Conservation (phyloP, 1,284 basidiomycete genomes). For the Butyriboletus appendiculatus region DNA sequence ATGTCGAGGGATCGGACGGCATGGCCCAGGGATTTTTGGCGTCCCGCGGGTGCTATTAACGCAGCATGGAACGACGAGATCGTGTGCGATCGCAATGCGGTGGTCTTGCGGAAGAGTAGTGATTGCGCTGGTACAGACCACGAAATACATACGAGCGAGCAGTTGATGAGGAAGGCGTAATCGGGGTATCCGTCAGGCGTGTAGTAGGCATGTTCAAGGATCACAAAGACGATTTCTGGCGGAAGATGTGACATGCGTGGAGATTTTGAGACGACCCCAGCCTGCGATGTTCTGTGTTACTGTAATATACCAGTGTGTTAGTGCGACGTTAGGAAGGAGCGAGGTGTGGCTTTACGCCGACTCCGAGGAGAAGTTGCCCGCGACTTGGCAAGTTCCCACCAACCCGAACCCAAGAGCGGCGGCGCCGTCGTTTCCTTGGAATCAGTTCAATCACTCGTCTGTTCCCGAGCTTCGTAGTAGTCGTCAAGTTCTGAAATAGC, state of each 20-base stretch:
- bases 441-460: neutral
- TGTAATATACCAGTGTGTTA: neutral
- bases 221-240: slow-evolving; percentile 44
- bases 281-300: neutral
- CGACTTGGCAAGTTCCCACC: neutral
- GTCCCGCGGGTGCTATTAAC: slow-evolving; percentile 17
- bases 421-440: neutral
- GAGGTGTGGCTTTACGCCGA: too few species aligned
- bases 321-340: neutral
- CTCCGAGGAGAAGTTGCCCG: neutral
- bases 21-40: slow-evolving; percentile 14
- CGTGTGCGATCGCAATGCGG: slow-evolving; percentile 5
- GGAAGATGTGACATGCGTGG: slow-evolving; percentile 31
- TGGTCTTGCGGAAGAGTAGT: slow-evolving; percentile 41
- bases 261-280: neutral
- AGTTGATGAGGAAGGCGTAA: slow-evolving; percentile 34
- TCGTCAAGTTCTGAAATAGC: neutral
- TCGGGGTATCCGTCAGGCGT: slow-evolving; percentile 32
- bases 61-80: slow-evolving; percentile 17
- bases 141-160: slow-evolving; percentile 37
- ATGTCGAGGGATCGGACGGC: slow-evolving; percentile 28
- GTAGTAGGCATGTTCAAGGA: slow-evolving; percentile 43
- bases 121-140: slow-evolving; percentile 45
- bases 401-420: too few species aligned
- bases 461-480: neutral